phyloP scores from a whole-genome alignment of 2,329 filamentous ascomycete species.

The Pyrenochaeta sp. region DNA sequence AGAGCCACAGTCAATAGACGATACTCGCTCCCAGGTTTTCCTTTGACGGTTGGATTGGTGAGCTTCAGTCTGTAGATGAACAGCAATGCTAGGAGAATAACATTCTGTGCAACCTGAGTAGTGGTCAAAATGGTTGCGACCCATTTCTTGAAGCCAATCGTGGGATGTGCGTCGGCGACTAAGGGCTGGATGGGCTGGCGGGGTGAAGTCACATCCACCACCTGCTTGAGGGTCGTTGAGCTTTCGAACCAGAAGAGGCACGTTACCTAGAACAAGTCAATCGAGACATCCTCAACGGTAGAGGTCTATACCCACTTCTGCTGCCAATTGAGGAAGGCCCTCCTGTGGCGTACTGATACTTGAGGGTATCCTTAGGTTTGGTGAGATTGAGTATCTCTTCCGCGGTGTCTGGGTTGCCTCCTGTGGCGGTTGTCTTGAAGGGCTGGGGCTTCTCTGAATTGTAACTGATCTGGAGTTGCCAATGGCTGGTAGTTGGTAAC shows the following conservation, averaged over 20 bases:
- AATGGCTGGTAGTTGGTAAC: slow-evolving; percentile 47
- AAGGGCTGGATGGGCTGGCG: slow-evolving; percentile 62
- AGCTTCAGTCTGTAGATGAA: slow-evolving; percentile 95
- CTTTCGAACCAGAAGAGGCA: slow-evolving; percentile 98
- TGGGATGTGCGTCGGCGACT: slow-evolving; percentile 76
- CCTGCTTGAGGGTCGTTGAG: slow-evolving; percentile 77
- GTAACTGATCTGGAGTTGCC: slow-evolving; percentile 44
- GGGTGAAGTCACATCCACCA: slow-evolving; percentile 67
- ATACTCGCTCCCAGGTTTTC: slow-evolving; percentile 92
- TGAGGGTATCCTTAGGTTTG: slow-evolving; percentile 47
- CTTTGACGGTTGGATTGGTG: slow-evolving; percentile 86
- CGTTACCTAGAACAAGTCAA: slow-evolving; percentile 71
- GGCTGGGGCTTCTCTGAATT: slow-evolving; percentile 33
- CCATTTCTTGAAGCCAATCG: slow-evolving; percentile 89
- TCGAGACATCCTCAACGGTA: background rate
- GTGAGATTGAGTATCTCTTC: slow-evolving; percentile 45
- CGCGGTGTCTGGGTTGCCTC: slow-evolving; percentile 33
- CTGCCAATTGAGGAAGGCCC: slow-evolving; percentile 51
- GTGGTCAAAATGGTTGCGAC: slow-evolving; percentile 89
- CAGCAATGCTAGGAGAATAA: slow-evolving; percentile 85
- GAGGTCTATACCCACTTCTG: slow-evolving; percentile 42
- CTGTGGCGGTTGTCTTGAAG: slow-evolving; percentile 25
- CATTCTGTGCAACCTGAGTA: slow-evolving; percentile 95
- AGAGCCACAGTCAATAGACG: slow-evolving; percentile 90
- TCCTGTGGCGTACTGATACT: slow-evolving; percentile 51